These are phyloP conservation scores for Cordyceps sp. DNA, from an alignment of 2,329 filamentous ascomycete species.

Conservation along the genomic window DNA sequence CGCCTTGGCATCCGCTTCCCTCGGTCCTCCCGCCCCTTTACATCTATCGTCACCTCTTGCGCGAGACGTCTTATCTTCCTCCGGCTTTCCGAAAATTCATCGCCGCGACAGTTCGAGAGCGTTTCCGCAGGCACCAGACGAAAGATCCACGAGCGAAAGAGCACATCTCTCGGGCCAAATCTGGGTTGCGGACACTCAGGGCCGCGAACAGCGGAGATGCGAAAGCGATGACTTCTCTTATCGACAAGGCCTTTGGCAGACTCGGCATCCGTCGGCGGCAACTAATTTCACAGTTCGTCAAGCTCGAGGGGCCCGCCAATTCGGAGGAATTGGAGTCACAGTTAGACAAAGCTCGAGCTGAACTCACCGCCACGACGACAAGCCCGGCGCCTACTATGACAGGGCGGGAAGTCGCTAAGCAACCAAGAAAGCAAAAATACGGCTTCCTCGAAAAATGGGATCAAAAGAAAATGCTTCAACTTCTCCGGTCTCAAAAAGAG, in stretches of 20 bases:
- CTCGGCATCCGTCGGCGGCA: slow-evolving; percentile 31
- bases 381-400: no score
- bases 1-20: slow-evolving; percentile 10
- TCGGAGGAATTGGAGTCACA: slow-evolving; percentile 20
- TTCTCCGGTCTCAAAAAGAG: slow-evolving; percentile 24
- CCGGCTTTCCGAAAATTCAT: slow-evolving; percentile 28
- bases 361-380: no score
- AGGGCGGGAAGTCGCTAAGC: not conserved
- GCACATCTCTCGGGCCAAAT: slow-evolving; percentile 23
- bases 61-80: slow-evolving; percentile 44
- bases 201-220: slow-evolving; percentile 35
- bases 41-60: slow-evolving; percentile 42
- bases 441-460: slow-evolving; percentile 33
- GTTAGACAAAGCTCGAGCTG: not conserved
- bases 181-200: slow-evolving; percentile 28
- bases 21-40: slow-evolving; percentile 10
- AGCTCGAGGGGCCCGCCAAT: slow-evolving; percentile 18
- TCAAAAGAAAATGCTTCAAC: slow-evolving; percentile 21
- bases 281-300: slow-evolving; percentile 24
- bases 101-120: slow-evolving; percentile 22
- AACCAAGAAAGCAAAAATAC: slow-evolving; percentile 5
- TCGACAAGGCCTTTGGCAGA: slow-evolving; percentile 34
- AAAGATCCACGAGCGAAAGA: slow-evolving; percentile 11
- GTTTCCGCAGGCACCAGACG: slow-evolving; percentile 25
- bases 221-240: slow-evolving; percentile 27